These are phyloP conservation scores for Hortiboletus campestris DNA, from an alignment of 768 basidiomycete genomes.

Conservation along the genomic window DNA sequence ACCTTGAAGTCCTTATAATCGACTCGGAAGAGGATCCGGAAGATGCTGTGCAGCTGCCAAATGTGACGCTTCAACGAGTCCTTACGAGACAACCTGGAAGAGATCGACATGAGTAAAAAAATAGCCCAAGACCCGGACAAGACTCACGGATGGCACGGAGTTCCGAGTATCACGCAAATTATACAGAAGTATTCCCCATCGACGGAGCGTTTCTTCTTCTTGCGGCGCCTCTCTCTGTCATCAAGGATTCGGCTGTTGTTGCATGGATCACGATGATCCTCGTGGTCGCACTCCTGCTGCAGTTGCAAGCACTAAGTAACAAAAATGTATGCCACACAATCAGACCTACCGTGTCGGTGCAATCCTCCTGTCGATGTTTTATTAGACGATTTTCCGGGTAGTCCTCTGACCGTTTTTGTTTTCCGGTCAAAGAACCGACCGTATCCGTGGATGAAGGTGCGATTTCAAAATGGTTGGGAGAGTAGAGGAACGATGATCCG, in stretches of 20 bases:
- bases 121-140: neutral
- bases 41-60: fast-evolving
- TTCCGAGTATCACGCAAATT: neutral
- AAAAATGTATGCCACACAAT: neutral
- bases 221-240: neutral
- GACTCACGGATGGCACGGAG: neutral
- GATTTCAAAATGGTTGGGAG: neutral
- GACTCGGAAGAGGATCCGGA: neutral
- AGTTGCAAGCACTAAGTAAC: neutral
- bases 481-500: neutral
- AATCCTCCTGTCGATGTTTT: neutral
- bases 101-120: neutral
- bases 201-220: neutral
- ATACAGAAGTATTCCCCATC: neutral
- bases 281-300: too few species aligned
- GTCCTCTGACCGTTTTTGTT: neutral
- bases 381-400: neutral
- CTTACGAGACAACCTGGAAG: slow-evolving; percentile 2
- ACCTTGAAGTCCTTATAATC: neutral
- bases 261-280: neutral
- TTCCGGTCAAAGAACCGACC: neutral
- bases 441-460: neutral
- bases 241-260: neutral
- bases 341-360: neutral
- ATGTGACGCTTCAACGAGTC: slow-evolving; percentile 12